A percentile compares a stretch with the other conserved stretches of the same genome.
These are phyloP conservation scores for Favolaschia claudopus DNA, from an alignment of 768 basidiomycete species.

Conservation along the genomic window DNA sequence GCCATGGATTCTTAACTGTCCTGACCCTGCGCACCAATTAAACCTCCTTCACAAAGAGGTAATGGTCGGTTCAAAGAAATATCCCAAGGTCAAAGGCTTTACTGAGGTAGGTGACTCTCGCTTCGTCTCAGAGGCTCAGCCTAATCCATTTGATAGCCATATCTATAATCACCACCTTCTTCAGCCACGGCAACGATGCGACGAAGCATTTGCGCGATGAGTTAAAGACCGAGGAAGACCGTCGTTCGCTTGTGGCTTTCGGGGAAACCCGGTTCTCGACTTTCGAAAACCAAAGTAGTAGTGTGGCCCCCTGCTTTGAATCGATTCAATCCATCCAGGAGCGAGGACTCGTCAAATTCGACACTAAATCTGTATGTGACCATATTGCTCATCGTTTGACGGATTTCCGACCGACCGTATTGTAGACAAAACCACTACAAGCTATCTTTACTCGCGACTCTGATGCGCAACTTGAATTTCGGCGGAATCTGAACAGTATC, in stretches of 20 bases:
- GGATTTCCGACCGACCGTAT: not conserved
- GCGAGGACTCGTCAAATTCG: not conserved
- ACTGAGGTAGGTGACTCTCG: not conserved
- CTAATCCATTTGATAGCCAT: not conserved
- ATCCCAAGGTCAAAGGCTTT: slow-evolving; percentile 14
- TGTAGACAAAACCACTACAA: slow-evolving; percentile 1
- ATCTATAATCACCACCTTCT: not conserved
- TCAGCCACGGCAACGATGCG: slow-evolving; percentile 7
- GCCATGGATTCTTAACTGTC: slow-evolving; percentile 29
- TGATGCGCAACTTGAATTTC: not conserved
- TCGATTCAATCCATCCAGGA: not conserved
- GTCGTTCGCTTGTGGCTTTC: slow-evolving; percentile 1
- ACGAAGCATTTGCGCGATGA: slow-evolving; percentile 3
- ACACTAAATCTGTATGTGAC: slow-evolving; percentile 9
- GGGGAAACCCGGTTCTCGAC: slow-evolving; percentile 9
- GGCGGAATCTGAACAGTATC: slow-evolving; percentile 4
- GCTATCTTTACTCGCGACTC: not conserved
- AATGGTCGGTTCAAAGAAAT: slow-evolving; percentile 20
- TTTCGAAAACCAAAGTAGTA: not conserved
- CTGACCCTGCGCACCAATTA: slow-evolving; percentile 26
- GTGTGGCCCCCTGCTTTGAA: not conserved
- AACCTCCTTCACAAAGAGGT: slow-evolving; percentile 26
- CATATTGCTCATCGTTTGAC: too few species aligned
- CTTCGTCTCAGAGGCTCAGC: not conserved
- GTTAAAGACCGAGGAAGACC: slow-evolving; percentile 4